phyloP scores from a whole-genome alignment of 1,284 basidiomycete species.

The Apiotrichum sp. region DNA sequence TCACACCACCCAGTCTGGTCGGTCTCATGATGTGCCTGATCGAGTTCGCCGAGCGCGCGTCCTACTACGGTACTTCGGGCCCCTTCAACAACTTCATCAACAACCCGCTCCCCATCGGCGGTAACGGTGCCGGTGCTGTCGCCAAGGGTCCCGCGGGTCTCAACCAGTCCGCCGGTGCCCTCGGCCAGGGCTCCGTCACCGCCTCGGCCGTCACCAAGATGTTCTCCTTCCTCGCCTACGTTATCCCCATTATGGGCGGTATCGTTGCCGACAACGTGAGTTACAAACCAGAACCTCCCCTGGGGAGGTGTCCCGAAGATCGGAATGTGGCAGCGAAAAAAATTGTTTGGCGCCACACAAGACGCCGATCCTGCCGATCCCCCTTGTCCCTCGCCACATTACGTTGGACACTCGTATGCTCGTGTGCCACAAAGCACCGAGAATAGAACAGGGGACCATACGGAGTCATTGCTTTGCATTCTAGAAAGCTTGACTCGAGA shows the following conservation, averaged over 20 bases:
- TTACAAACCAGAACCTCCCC: not conserved
- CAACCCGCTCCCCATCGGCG: constrained; percentile 53
- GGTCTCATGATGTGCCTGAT: constrained; percentile 40
- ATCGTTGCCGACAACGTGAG: constrained; percentile 54
- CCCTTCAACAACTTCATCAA: constrained; percentile 24
- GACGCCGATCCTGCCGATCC: no score
- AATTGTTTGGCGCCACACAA: no score
- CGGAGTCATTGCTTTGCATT: no score
- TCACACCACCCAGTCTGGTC: constrained; percentile 7
- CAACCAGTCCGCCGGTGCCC: constrained; percentile 55
- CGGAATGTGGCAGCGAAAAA: no score
- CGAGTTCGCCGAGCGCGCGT: constrained; percentile 40
- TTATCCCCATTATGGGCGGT: constrained; percentile 38
- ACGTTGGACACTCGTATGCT: no score
- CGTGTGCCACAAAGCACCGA: no score
- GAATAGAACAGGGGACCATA: no score
- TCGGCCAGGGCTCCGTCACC: constrained; percentile 27
- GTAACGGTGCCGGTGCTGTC: constrained; percentile 65
- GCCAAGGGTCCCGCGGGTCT: constrained; percentile 57
- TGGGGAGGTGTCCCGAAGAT: no score
- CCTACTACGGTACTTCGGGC: constrained; percentile 9
- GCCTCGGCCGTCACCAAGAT: constrained; percentile 25
- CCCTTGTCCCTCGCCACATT: no score
- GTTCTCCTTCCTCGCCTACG: constrained; percentile 33
- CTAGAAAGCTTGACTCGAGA: no score